These are phyloP conservation scores for Purpureocillium lavendulum DNA, from an alignment of 2,329 filamentous ascomycete species.

Conservation along the genomic window DNA sequence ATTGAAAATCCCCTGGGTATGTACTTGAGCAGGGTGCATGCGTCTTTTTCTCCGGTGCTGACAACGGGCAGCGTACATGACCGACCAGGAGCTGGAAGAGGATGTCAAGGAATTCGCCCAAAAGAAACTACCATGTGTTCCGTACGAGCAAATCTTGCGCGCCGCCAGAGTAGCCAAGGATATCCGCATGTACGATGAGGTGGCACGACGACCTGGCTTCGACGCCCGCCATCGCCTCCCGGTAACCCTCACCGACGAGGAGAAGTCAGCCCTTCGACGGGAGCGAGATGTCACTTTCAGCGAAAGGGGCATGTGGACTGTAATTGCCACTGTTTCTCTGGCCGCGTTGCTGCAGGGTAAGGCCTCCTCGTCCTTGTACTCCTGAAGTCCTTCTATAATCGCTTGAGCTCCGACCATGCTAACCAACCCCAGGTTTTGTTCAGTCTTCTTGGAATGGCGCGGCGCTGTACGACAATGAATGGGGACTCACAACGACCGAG, in stretches of 20 bases:
- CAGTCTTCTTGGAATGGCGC: slow-evolving; percentile 35
- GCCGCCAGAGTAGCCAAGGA: slow-evolving; percentile 33
- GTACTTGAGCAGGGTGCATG: too few relatives aligned
- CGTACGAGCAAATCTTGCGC: slow-evolving; percentile 21
- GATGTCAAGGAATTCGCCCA: slow-evolving; percentile 25
- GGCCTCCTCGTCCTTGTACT: too few relatives aligned
- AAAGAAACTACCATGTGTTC: slow-evolving; percentile 19
- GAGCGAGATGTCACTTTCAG: slow-evolving; percentile 31
- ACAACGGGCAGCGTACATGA: slow-evolving; percentile 22
- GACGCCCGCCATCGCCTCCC: slow-evolving; percentile 13
- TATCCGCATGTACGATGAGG: slow-evolving; percentile 26
- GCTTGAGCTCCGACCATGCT: not conserved
- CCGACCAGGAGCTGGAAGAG: slow-evolving; percentile 25
- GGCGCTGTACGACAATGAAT: slow-evolving; percentile 19
- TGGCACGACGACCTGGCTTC: slow-evolving; percentile 18
- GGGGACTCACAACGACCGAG: slow-evolving; percentile 9
- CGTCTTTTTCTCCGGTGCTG: not conserved
- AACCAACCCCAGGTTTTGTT: slow-evolving; percentile 25
- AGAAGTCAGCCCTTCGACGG: slow-evolving; percentile 26
- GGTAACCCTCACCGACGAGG: slow-evolving; percentile 22
- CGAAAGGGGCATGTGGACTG: slow-evolving; percentile 28
- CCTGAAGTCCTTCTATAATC: too few relatives aligned
- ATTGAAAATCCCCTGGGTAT: slow-evolving; percentile 28
- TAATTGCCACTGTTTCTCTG: slow-evolving; percentile 33
- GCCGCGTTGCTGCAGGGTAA: slow-evolving; percentile 31